Base-by-base conservation (phyloP, 345 rosid genomes). In the Streptanthus diversifolius region DNA sequence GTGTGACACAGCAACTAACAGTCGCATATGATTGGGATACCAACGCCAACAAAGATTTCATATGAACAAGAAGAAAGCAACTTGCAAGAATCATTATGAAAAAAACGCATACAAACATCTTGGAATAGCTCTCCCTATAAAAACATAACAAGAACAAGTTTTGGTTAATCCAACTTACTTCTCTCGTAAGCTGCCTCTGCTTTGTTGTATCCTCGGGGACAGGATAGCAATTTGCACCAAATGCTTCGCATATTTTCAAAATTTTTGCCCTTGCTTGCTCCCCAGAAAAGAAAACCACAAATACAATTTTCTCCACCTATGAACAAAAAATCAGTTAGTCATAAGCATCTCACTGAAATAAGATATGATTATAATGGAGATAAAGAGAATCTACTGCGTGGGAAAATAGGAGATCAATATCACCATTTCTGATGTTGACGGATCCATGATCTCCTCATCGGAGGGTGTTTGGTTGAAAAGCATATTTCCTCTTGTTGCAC, bases 401-500 rank as follows among this genome's bases (percentile, higher is more conserved):
- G 58, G 51, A 64, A 36, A 32, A 48, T 64, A 60, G 75, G 67
- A 83, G 63, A 68, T 52, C 18, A 41, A 21, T 24, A 36, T 76
- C 76, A 91, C 98, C 97, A 81, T 88, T 82, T 93, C 97, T 61
- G 82, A 59, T 40, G 97, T 82, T 73, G 86, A 81, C 76, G 96
- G 98, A 83, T 93, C 97, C 93, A 86, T 73, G 83, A 89, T 85
- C 73, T 83, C 95, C 81, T 91, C 98, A 80, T 80, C 90, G 55
- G 95, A 91, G n/a, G 87, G 82, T 35, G 96, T 85, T 79, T 88
- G 96, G 78, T 89, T 91, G 82, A 93, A 93, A 81, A 93, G 96
- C 96, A 93, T 88, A 81, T 93, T 93, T 79, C 98, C 98, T 82
- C 98, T 91, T 66, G 97, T 93, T 69, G 97, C 89, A 76, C 97